phyloP scores from a whole-genome alignment of 2,329 filamentous ascomycete species.

The Fusarium marasasianum region DNA sequence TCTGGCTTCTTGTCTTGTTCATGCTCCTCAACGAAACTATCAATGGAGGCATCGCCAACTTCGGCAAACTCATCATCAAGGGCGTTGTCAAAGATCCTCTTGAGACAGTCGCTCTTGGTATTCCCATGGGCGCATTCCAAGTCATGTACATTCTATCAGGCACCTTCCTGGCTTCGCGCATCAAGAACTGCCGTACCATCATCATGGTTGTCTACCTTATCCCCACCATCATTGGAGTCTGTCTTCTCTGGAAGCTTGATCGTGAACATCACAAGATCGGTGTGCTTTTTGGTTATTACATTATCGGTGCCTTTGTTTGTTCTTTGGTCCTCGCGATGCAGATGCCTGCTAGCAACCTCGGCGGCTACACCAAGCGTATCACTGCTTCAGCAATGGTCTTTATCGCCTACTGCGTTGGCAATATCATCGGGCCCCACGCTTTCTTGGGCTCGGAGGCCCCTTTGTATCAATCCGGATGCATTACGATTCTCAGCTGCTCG shows the following conservation, averaged over 20 bases:
- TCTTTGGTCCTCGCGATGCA: conserved; percentile 64
- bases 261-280: conserved; percentile 52
- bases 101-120: conserved; percentile 59
- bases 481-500: conserved; percentile 37
- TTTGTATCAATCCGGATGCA: conserved; percentile 61
- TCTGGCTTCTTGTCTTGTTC: conserved; percentile 63
- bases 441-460: conserved; percentile 57
- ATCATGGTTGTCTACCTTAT: conserved; percentile 61
- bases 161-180: conserved; percentile 58
- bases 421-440: conserved; percentile 43
- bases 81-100: conserved; percentile 48
- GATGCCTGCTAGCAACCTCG: conserved; percentile 59
- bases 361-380: conserved; percentile 58
- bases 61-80: conserved; percentile 63
- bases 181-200: conserved; percentile 58
- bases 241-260: conserved; percentile 59
- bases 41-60: conserved; percentile 63
- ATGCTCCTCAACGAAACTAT: conserved; percentile 64
- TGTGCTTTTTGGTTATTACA: conserved; percentile 62
- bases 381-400: conserved; percentile 58
- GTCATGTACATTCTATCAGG: conserved; percentile 61
- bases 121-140: conserved; percentile 63
- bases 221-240: conserved; percentile 59
- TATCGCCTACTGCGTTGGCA: conserved; percentile 51
- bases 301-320: conserved; percentile 58